Conservation (phyloP, 768 basidiomycete species). For the Boletus pseudo-olivaceus region DNA sequence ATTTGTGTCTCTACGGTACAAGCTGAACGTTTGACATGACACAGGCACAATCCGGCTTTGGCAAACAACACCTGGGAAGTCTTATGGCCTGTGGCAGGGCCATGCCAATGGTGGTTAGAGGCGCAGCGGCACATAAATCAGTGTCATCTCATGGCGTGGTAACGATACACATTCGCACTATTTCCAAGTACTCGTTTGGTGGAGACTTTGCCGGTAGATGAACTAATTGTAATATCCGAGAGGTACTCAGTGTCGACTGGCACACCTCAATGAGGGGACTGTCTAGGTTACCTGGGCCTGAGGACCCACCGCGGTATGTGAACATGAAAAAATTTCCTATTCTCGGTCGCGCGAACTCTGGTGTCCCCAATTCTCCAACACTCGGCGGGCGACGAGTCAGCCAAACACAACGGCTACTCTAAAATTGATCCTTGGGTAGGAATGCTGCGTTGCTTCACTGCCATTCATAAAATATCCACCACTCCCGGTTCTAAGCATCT, state of each 20-base stretch:
- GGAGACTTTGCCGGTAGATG: slow-evolving; percentile 12
- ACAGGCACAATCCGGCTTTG: slow-evolving; percentile 91
- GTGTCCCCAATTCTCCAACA: not conserved
- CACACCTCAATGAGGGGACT: slow-evolving; percentile 1
- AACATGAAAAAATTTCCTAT: not conserved
- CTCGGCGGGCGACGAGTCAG: not conserved
- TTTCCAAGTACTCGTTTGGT: slow-evolving; percentile 8
- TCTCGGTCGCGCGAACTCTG: not conserved
- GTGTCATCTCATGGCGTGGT: slow-evolving; percentile 7
- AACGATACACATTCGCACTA: slow-evolving; percentile 5
- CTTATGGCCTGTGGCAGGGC: slow-evolving; percentile 89
- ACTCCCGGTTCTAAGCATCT: too few species aligned
- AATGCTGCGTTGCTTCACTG: not conserved
- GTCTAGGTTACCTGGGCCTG: not conserved
- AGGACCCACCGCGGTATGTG: not conserved
- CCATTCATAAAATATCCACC: too few species aligned
- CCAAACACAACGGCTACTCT: not conserved
- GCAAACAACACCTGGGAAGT: slow-evolving; percentile 94
- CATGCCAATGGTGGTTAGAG: slow-evolving; percentile 39
- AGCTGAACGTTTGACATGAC: slow-evolving; percentile 6
- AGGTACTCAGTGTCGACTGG: slow-evolving; percentile 6
- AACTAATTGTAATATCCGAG: slow-evolving; percentile 18
- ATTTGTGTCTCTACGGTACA: not conserved
- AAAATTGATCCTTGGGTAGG: not conserved
- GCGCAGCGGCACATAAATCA: not conserved